Percentiles rank a stretch among this genome's conserved stretches.
Conservation (phyloP, 768 basidiomycete species). For the Boletus barrowsii region DNA sequence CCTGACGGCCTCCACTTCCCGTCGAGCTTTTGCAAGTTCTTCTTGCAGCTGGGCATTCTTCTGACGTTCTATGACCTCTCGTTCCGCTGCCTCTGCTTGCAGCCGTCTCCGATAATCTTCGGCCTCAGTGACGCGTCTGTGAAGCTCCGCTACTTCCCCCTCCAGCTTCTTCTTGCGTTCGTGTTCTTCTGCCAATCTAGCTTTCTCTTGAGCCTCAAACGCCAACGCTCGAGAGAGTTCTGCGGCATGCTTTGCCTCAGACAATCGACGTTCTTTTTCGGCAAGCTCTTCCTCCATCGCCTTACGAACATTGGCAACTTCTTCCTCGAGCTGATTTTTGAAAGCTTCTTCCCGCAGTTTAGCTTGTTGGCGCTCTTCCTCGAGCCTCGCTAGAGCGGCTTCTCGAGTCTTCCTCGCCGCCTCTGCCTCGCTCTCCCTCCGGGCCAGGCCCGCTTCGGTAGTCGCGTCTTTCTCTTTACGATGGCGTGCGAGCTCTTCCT, state of each 20-base stretch:
- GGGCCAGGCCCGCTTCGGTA: conserved; percentile 15
- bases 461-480: conserved; percentile 17
- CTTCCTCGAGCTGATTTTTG: conserved; percentile 26
- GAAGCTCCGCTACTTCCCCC: conserved; percentile 25
- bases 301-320: conserved; percentile 23
- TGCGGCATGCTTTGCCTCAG: conserved; percentile 27
- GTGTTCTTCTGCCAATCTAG: conserved; percentile 29
- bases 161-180: conserved; percentile 28
- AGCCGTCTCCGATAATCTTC: conserved; percentile 27
- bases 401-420: conserved; percentile 15
- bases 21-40: conserved; percentile 28
- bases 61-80: conserved; percentile 26
- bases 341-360: conserved; percentile 23
- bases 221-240: conserved; percentile 26
- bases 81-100: conserved; percentile 27
- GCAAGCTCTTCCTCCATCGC: conserved; percentile 21
- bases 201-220: conserved; percentile 30
- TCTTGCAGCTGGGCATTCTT: conserved; percentile 29
- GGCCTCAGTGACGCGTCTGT: conserved; percentile 25
- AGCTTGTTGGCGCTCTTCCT: conserved; percentile 27
- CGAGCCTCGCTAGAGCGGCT: conserved; percentile 19
- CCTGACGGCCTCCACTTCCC: conserved; percentile 25
- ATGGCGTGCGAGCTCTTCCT: conserved; percentile 26
- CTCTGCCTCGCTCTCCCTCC: conserved; percentile 23
- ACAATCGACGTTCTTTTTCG: conserved; percentile 21